Conservation (phyloP, 2,329 filamentous ascomycete species). For the Penicillium sp. region DNA sequence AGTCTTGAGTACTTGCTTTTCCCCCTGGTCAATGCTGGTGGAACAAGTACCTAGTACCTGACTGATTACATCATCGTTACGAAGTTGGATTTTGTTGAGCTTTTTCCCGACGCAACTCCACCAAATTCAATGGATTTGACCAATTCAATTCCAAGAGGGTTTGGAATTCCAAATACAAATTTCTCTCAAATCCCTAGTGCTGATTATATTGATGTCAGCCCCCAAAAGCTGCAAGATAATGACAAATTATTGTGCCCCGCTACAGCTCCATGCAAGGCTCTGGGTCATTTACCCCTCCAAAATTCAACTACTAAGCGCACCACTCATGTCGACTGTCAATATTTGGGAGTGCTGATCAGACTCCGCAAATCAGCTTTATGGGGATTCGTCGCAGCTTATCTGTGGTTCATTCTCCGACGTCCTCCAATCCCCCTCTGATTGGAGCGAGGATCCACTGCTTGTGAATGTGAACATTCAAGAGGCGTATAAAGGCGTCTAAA, state of each 20-base stretch:
- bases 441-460: conserved; percentile 66
- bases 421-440: neutral
- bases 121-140: neutral
- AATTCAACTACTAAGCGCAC: conserved; percentile 46
- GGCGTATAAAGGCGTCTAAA: conserved; percentile 80
- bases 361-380: conserved; percentile 77
- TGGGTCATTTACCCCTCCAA: neutral
- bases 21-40: neutral
- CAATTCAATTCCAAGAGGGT: no score
- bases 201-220: neutral
- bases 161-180: conserved; percentile 14
- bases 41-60: neutral
- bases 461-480: conserved; percentile 75
- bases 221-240: conserved; percentile 1
- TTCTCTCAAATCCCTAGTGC: neutral
- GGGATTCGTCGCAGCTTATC: conserved; percentile 70
- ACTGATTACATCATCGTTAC: neutral
- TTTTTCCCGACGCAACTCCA: neutral
- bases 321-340: conserved; percentile 68
- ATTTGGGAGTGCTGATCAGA: conserved; percentile 75
- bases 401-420: conserved; percentile 61
- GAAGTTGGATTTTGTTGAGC: neutral
- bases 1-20: neutral
- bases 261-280: conserved; percentile 10
- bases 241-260: conserved; percentile 17